phyloP scores from a whole-genome alignment of 2,329 filamentous ascomycete genomes.

The Fusarium circinatum region DNA sequence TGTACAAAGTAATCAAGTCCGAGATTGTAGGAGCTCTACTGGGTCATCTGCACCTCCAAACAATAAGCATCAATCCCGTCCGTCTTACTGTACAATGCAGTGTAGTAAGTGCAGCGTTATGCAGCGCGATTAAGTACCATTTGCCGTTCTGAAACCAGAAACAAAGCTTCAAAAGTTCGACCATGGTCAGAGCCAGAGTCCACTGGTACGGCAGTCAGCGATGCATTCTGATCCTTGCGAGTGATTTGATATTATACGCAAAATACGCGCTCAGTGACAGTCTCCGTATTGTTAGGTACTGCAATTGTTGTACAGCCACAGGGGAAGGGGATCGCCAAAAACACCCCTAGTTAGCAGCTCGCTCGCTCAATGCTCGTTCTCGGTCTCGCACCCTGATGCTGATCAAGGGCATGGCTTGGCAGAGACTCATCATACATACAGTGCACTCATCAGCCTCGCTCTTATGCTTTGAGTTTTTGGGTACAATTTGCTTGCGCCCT shows the following conservation, averaged over 20 bases:
- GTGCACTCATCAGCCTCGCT: slow-evolving; percentile 27
- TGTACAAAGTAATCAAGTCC: slow-evolving; percentile 9
- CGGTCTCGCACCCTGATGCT: slow-evolving; percentile 29
- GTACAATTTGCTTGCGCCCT: slow-evolving; percentile 30
- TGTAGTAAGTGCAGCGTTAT: not conserved
- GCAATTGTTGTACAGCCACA: slow-evolving; percentile 4
- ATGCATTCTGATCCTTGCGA: slow-evolving; percentile 2
- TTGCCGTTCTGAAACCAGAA: slow-evolving; percentile 3
- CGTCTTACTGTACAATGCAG: slow-evolving; percentile 21
- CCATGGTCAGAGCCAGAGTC: not conserved
- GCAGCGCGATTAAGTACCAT: not conserved
- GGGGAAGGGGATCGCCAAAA: slow-evolving; percentile 17
- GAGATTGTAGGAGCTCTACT: not conserved
- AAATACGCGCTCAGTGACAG: not conserved
- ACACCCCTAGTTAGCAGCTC: not conserved
- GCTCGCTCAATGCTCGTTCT: slow-evolving; percentile 22
- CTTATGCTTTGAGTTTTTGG: slow-evolving; percentile 10
- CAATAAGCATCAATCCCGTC: slow-evolving; percentile 18
- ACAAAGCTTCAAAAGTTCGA: slow-evolving; percentile 25
- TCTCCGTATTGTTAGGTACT: not conserved
- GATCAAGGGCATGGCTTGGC: not conserved
- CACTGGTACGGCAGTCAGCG: slow-evolving; percentile 13
- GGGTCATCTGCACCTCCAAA: slow-evolving; percentile 8
- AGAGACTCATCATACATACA: not conserved
- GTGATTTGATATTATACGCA: slow-evolving; percentile 3